Base-by-base conservation (phyloP, 768 basidiomycete genomes). In the Heimioporus sp. region DNA sequence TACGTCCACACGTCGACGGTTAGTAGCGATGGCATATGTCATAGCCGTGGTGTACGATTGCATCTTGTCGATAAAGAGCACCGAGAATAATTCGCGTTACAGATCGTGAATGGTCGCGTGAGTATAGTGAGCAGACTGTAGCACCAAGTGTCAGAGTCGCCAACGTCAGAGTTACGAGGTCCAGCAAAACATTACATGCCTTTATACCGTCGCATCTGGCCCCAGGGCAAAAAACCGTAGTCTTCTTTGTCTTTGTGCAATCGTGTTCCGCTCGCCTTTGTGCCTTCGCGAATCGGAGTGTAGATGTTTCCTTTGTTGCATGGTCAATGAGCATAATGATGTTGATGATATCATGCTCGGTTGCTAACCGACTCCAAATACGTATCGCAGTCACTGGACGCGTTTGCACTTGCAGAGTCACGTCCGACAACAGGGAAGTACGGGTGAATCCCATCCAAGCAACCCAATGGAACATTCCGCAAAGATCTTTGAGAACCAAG, bases 181-280 rank as follows among this genome's bases (percentile, higher is more conserved):
- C 15, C 50, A 9, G 15, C 35, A 24, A 35, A 12, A 31, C 21
- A 11, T 30, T 4, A 24, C 35, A n/a, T 15, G 16, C 24, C n/a
- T 46, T 46, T 51, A 51, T 51, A 45, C 44, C 31, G 10, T 39
- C 43, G 10, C 28, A 37, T 51, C 20, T 16, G 37, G 2, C 13
- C 12, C 10, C 12, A 46, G 2, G 17, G 17, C 13, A 10, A 40
- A 39, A 28, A 10, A 39, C 12, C 24, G 34, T 28, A 34, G 16
- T 19, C 21, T 36, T 24, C 36, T 50, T 50, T 50, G 42, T 43
- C 49, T 35, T 19, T 34, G 21, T n/a, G 21, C 41, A 36, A 36
- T 36, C 21, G 16, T 13, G 7, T 44, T 45, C 28, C 40, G 7
- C 46, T 41, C 40, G 28, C 48, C 60, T 64, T 64, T 64, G 58